A percentile compares a stretch with the other conserved stretches of the same genome.
These are phyloP conservation scores for Urtica urens DNA, from an alignment of 306 rosid genomes.

Conservation along the genomic window DNA sequence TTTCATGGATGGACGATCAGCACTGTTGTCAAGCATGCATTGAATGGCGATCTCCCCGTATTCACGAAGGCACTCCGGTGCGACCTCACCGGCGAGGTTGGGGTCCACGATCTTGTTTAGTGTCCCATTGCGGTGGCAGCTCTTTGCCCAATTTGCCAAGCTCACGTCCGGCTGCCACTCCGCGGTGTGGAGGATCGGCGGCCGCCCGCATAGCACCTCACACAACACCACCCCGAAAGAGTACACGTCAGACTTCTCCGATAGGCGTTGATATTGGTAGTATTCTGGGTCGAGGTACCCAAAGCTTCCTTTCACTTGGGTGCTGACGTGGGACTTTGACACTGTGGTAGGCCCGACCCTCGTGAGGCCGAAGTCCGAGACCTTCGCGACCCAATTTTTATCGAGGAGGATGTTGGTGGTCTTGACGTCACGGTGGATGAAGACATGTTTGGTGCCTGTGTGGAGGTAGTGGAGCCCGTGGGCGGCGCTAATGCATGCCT, in stretches of 20 bases:
- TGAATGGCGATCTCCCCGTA: slow-evolving; percentile 1
- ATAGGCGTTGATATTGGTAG: slow-evolving; percentile 12
- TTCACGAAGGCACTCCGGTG: neutral
- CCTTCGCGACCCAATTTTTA: slow-evolving; percentile 29
- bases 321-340: slow-evolving; percentile 23
- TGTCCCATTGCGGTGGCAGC: neutral
- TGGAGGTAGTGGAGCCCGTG: slow-evolving; percentile 25
- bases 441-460: neutral
- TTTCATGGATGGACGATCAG: slow-evolving; percentile 18
- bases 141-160: slow-evolving; percentile 30
- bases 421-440: slow-evolving; percentile 33
- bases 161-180: slow-evolving; percentile 16
- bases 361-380: slow-evolving; percentile 36
- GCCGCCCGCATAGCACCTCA: slow-evolving; percentile 29
- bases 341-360: slow-evolving; percentile 11
- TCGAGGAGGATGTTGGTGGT: slow-evolving; percentile 23
- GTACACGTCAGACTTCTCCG: slow-evolving; percentile 36
- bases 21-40: slow-evolving; percentile 15
- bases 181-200: slow-evolving; percentile 18
- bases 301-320: slow-evolving; percentile 29
- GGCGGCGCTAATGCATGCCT: slow-evolving; percentile 19
- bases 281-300: slow-evolving; percentile 45
- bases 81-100: slow-evolving; percentile 8
- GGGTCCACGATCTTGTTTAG: slow-evolving; percentile 11
- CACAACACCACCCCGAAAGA: slow-evolving; percentile 36